A percentile compares a stretch with the other conserved stretches of the same genome.
Evolutionary conservation across 306 rosid genomes (phyloP).

Genomic region (Styphnolobium japonicum): DNA sequence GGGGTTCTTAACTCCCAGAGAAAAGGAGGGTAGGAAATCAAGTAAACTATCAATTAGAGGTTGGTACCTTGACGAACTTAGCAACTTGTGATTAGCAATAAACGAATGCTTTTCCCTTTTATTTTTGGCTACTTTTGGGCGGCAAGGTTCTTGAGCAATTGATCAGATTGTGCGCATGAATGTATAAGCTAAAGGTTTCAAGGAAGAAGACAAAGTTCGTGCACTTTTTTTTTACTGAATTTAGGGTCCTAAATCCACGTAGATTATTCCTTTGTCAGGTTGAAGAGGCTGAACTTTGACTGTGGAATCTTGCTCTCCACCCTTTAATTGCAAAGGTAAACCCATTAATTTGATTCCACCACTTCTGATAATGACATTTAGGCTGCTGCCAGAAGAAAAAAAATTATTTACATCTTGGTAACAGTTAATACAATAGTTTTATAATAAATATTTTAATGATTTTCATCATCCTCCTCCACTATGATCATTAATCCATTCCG

Average conservation of each 20-base stretch:
- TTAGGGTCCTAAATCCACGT: constrained; percentile 12
- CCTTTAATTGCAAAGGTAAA: constrained; percentile 6
- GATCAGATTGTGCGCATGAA: background rate
- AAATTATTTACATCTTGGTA: background rate
- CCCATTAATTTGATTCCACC: constrained; percentile 40
- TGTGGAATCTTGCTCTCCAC: constrained; percentile 36
- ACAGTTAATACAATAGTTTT: background rate
- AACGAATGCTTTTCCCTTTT: background rate
- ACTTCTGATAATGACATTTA: constrained; percentile 32
- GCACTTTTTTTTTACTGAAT: constrained; percentile 33
- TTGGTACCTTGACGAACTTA: background rate
- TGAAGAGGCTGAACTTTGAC: constrained; percentile 24
- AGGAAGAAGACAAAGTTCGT: constrained; percentile 25
- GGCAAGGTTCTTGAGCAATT: background rate
- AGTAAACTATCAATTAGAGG: constrained; percentile 12
- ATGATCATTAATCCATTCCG: constrained; percentile 9
- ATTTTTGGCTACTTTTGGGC: background rate
- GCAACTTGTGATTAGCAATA: background rate
- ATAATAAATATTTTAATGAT: background rate
- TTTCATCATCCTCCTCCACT: constrained; percentile 13
- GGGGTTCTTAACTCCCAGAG: constrained; percentile 17
- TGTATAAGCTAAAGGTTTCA: background rate
- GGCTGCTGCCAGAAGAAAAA: background rate
- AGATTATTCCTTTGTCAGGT: constrained; percentile 29
- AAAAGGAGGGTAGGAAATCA: background rate